Base-by-base conservation (phyloP, 2,329 filamentous ascomycete species). In the Sodiomyces alkalinus region DNA sequence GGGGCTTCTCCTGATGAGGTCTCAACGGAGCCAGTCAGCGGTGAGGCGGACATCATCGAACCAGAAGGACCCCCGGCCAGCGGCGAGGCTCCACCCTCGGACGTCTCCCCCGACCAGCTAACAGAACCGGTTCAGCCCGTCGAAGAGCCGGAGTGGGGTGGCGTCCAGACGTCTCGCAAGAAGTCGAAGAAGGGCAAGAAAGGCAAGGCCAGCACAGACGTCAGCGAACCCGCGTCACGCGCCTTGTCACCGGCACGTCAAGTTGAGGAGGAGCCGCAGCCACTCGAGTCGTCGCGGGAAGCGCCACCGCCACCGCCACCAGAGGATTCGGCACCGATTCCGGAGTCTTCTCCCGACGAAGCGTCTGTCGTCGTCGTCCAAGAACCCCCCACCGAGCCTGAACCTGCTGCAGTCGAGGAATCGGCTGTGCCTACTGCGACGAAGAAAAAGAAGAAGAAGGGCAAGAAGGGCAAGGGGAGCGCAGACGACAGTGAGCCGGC, bases 151-250 rank as follows among this genome's bases (percentile, higher is more conserved):
- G 23, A 34, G 5, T 13, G 17, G 22, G 19, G 20, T 9, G 15
- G n/a, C 9, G n/a, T 14, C 25, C 7, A 21, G 17, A 17, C 23
- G 22, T 22, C 29, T 26, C 12, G 17, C 22, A 25, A 47, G 33
- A 55, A 51, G 33, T 42, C 44, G 26, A 52, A 54, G 37, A 52
- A 52, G 28, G 52, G 47, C 24, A 59, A 53, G 45, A 59, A 52
- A 27, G 39, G 44, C 15, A 52, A 51, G 36, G 45, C 44, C 19
- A 23, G 23, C 27, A 45, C 46, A 36, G 26, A 35, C 13, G 20
- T 30, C 28, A 23, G 39, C 29, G 38, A 33, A 17, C 28, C 32
- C 24, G 21, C 33, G 6, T 31, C 38, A 4, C 35, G 28, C n/a
- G 13, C 19, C 7, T 34, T 27, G 11, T 36, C 32, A 3, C 33